These are phyloP conservation scores for Thelonectria rubi DNA, from an alignment of 2,329 filamentous ascomycete genomes.

Conservation along the genomic window DNA sequence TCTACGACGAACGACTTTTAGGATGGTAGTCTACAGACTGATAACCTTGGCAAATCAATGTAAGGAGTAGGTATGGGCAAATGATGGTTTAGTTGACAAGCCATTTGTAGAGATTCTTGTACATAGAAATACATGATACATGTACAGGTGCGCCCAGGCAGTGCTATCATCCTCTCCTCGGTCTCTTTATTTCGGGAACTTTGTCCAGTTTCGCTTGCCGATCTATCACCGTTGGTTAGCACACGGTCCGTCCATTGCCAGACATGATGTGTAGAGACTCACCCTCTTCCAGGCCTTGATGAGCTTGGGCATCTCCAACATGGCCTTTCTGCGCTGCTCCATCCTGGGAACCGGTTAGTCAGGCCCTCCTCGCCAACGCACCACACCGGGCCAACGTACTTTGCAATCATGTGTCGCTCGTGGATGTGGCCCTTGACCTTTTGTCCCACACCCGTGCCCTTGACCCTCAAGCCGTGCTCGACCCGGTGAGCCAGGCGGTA, in stretches of 20 bases:
- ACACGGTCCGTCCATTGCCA: conserved; percentile 8
- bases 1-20: neutral
- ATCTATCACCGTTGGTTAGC: conserved; percentile 55
- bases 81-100: conserved; percentile 22
- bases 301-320: conserved; percentile 93
- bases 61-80: neutral
- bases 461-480: conserved; percentile 83
- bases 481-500: conserved; percentile 75
- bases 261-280: conserved; percentile 29
- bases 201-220: conserved; percentile 65
- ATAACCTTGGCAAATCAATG: neutral
- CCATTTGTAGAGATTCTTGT: conserved; percentile 34
- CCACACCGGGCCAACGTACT: conserved; percentile 58
- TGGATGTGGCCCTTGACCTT: conserved; percentile 94
- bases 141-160: conserved; percentile 42
- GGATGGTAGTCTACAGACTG: neutral
- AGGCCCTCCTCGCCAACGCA: conserved; percentile 2
- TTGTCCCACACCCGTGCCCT: conserved; percentile 92
- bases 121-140: conserved; percentile 48
- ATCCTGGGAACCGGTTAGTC: conserved; percentile 61
- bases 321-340: conserved; percentile 89
- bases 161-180: conserved; percentile 28
- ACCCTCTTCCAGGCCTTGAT: conserved; percentile 95
- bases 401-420: conserved; percentile 84
- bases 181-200: conserved; percentile 62